phyloP scores from a whole-genome alignment of 306 rosid genomes.

The Benincasa hispida region DNA sequence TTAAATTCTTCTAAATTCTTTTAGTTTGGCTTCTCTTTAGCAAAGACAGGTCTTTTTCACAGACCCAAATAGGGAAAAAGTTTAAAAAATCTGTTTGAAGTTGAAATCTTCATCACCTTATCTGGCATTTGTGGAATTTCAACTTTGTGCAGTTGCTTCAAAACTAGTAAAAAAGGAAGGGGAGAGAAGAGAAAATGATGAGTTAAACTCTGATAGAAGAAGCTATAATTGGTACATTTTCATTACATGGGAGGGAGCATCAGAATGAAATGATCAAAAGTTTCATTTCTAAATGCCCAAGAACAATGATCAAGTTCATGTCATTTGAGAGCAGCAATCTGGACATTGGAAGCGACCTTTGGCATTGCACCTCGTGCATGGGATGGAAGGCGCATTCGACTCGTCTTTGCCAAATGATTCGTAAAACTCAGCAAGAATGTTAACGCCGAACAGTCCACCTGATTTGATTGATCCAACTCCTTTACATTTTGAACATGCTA shows the following conservation, averaged over 20 bases:
- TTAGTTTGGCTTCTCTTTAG: not conserved
- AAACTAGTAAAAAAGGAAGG: not conserved
- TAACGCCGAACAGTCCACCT: conserved; percentile 35
- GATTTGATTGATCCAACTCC: conserved; percentile 56
- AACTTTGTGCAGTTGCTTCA: not conserved
- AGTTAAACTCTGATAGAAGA: not conserved
- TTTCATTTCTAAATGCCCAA: not conserved
- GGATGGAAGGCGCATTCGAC: conserved; percentile 18
- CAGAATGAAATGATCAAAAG: not conserved
- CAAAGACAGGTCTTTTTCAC: not conserved
- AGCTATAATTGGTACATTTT: not conserved
- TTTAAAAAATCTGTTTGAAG: not conserved
- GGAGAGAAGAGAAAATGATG: not conserved
- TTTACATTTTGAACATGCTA: conserved; percentile 61
- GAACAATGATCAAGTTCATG: not conserved
- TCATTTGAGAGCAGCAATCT: conserved; percentile 47
- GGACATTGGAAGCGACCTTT: conserved; percentile 75
- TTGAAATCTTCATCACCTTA: not conserved
- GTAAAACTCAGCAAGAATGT: conserved; percentile 30
- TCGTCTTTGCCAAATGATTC: conserved; percentile 32
- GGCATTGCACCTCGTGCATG: conserved; percentile 54
- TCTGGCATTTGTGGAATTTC: not conserved
- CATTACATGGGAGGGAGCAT: not conserved
- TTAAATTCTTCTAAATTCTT: not conserved
- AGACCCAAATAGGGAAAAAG: not conserved